phyloP scores from a whole-genome alignment of 805 yeast species.

The Metschnikowia arizonensis region DNA sequence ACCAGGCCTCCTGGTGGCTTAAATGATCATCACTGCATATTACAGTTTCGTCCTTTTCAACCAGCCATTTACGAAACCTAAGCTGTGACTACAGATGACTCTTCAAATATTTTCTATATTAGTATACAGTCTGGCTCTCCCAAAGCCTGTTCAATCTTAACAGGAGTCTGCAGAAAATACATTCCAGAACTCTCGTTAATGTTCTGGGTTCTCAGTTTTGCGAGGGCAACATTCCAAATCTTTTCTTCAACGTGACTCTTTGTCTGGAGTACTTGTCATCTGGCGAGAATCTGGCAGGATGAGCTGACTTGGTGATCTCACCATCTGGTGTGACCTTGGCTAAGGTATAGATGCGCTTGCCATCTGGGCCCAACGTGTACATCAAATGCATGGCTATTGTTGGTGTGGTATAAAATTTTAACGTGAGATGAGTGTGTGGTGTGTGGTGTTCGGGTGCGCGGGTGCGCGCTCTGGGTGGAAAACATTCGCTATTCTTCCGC shows the following conservation, averaged over 20 bases:
- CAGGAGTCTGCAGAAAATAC: too few relatives aligned
- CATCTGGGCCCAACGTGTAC: slow-evolving; percentile 94
- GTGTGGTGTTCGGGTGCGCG: slow-evolving; percentile 14
- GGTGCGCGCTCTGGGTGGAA: slow-evolving; percentile 2
- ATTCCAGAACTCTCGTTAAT: too few relatives aligned
- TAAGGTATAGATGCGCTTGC: slow-evolving; percentile 92
- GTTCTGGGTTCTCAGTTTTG: slow-evolving; percentile 37
- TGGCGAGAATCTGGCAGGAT: slow-evolving; percentile 99
- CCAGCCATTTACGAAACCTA: too few relatives aligned
- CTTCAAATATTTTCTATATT: not conserved
- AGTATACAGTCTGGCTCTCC: slow-evolving; percentile 1
- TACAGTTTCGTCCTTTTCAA: too few relatives aligned
- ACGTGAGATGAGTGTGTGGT: slow-evolving; percentile 9
- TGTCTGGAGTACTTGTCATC: slow-evolving; percentile 99
- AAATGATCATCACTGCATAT: too few relatives aligned
- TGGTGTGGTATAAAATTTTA: slow-evolving; percentile 8
- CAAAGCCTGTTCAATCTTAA: not conserved
- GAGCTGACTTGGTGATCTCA: slow-evolving; percentile 97
- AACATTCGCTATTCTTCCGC: slow-evolving; percentile 1
- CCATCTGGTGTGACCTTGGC: slow-evolving; percentile 78
- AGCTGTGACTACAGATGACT: not conserved
- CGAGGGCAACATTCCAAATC: slow-evolving; percentile 84
- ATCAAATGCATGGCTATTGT: slow-evolving; percentile 81
- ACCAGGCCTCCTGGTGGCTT: too few relatives aligned
- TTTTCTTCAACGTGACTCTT: slow-evolving; percentile 95